These are phyloP conservation scores for Fraxinus sp. DNA, from an alignment of 305 asterid species.

Conservation along the genomic window DNA sequence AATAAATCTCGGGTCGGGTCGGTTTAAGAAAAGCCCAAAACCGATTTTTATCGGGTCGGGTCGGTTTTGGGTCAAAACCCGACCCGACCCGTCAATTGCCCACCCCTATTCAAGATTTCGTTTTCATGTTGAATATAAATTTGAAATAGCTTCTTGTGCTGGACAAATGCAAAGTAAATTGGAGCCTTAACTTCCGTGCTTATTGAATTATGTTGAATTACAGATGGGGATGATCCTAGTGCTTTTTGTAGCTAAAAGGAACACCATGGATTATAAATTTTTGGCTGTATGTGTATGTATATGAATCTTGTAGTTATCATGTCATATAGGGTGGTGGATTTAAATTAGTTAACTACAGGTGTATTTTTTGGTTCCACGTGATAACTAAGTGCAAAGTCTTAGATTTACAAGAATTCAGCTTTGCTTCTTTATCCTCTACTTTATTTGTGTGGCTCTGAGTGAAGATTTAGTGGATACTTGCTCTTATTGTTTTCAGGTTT, in stretches of 20 bases:
- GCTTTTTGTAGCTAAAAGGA: conserved; percentile 10
- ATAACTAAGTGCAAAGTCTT: background rate
- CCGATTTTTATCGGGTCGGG: too few species aligned
- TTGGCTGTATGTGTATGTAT: background rate
- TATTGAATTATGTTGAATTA: background rate
- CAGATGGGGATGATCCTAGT: conserved; percentile 7
- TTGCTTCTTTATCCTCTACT: conserved; percentile 8
- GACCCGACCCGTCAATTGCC: too few species aligned
- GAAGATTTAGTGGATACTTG: background rate
- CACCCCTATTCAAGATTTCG: background rate
- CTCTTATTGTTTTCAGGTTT: conserved; percentile 58
- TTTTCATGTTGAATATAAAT: background rate
- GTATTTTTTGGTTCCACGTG: background rate
- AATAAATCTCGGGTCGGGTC: too few species aligned
- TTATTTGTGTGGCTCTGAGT: conserved; percentile 8
- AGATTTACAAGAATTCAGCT: background rate
- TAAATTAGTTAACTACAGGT: background rate
- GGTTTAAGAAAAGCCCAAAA: too few species aligned
- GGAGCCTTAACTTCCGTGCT: background rate
- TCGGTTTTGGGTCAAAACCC: too few species aligned
- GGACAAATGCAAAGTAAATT: too few species aligned
- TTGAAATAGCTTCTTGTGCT: background rate
- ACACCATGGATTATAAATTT: background rate
- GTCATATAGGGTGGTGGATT: conserved; percentile 2
- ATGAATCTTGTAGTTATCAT: background rate